Evolutionary conservation across 306 rosid species (phyloP).

Genomic region (Citrullus amarus): DNA sequence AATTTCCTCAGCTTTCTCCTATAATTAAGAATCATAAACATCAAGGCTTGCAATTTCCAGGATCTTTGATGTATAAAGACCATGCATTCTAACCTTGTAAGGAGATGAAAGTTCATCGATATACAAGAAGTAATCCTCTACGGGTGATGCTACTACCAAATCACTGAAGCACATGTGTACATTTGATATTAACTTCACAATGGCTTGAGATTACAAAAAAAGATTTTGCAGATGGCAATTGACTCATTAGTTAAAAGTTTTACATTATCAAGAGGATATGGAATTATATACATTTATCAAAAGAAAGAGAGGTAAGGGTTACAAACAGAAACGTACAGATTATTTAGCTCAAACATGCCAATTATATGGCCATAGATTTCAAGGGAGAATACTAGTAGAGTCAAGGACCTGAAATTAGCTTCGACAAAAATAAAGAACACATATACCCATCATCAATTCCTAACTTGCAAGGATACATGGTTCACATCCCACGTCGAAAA

Average conservation of each 20-base stretch:
- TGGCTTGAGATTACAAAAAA: neutral
- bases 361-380: conserved; percentile 84
- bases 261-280: neutral
- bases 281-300: neutral
- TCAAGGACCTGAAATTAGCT: conserved; percentile 35
- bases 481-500: conserved; percentile 71
- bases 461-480: conserved; percentile 66
- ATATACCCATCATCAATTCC: conserved; percentile 12
- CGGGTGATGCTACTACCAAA: conserved; percentile 90
- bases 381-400: conserved; percentile 73
- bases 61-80: neutral
- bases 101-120: conserved; percentile 55
- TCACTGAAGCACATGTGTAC: conserved; percentile 48
- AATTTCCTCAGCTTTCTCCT: conserved; percentile 66
- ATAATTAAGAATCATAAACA: conserved; percentile 16
- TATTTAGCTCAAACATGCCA: conserved; percentile 96
- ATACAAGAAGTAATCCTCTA: conserved; percentile 87
- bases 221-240: neutral
- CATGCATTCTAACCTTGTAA: conserved; percentile 45
- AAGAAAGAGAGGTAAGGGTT: neutral
- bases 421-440: conserved; percentile 12
- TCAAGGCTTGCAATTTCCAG: conserved; percentile 1
- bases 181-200: neutral
- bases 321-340: conserved; percentile 50
- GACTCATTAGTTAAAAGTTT: neutral